Percentiles rank a stretch among this genome's conserved stretches.
Evolutionary conservation across 495 filamentous ascomycete species (phyloP).

Genomic region (Daldinia caldariorum): DNA sequence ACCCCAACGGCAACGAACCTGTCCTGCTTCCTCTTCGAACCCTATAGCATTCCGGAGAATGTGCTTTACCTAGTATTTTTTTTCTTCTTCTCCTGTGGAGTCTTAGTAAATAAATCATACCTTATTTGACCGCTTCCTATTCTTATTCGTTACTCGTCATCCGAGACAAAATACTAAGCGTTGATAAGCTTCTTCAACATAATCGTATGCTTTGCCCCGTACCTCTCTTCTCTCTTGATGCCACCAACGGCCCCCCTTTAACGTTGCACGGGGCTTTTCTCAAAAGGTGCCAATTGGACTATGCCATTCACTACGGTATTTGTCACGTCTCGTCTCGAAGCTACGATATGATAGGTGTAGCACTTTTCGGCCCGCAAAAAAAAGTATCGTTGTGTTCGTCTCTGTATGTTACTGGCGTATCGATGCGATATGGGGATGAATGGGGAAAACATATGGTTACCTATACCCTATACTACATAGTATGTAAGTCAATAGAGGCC

Average conservation of each 20-base stretch:
- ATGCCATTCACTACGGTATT: conserved; percentile 40
- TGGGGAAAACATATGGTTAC: background rate
- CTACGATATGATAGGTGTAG: conserved; percentile 31
- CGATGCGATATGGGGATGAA: conserved; percentile 15
- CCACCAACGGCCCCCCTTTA: conserved; percentile 39
- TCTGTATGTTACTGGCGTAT: conserved; percentile 23
- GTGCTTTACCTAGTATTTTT: conserved; percentile 1
- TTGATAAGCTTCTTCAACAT: conserved; percentile 26
- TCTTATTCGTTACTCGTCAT: conserved; percentile 12
- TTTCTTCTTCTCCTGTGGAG: background rate
- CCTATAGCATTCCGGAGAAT: conserved; percentile 37
- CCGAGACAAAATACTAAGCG: conserved; percentile 22
- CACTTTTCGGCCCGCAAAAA: conserved; percentile 42
- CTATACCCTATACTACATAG: too few relatives aligned
- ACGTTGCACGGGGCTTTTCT: conserved; percentile 45
- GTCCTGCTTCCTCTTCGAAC: conserved; percentile 20
- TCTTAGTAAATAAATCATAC: conserved; percentile 22
- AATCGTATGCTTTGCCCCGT: conserved; percentile 22
- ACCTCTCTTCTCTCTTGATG: conserved; percentile 29
- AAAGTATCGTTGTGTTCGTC: conserved; percentile 26
- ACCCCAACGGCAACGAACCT: conserved; percentile 25
- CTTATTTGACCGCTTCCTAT: conserved; percentile 2
- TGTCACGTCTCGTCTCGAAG: conserved; percentile 29
- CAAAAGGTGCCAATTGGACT: conserved; percentile 32
- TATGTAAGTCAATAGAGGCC: conserved; percentile 38